Evolutionary conservation across 2,329 filamentous ascomycete genomes (phyloP), one percentile per base, ranked within the genome.

Genomic region (Neoarthrinium moseri): DNA sequence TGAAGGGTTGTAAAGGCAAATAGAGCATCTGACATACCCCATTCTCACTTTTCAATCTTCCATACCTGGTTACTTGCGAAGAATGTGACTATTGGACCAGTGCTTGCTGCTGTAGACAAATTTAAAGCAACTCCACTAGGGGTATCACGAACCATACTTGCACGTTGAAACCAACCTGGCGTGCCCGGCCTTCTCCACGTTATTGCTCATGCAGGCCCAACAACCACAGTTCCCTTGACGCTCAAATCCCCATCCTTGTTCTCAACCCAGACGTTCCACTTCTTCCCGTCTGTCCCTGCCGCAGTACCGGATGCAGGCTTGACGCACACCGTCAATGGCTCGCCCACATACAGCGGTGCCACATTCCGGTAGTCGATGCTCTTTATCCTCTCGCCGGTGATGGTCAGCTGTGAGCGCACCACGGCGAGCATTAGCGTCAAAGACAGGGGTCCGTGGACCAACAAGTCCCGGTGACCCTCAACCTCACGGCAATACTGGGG

Each of bases 381-480:
- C 37, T 67, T 62, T 18, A 92, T 67, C 15, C 58, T 55, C 38
- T 58, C 54, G 18, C 57, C 56, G 12, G 60, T 51, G n/a, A n/a
- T n/a, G 4, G 62, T 59, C 13, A 83, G 56, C 46, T 77, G 71
- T 13, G 68, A 67, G 39, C 74, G 69, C 20, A 95, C 64, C 4
- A 86, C 74, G 13, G 82, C 79, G 27, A 95, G 73, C 74, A 96
- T 83, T 5, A 97, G 72, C 0, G 86, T 84, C 32, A 95, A 75
- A 1, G 82, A 83, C 44, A 99, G 71, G 1, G 94, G 92, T 0
- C 94, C 94, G 59, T 97, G 94, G 45, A 97, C 88, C 13, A 97
- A 76, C 21, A 90, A 72, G 49, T 84, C 80, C 5, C 76, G 76
- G 62, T 95, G 84, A 10, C 87, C 87, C 65, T 97, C 94, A 11